Base-by-base conservation (phyloP, 345 rosid genomes). In the Populus tremula region DNA sequence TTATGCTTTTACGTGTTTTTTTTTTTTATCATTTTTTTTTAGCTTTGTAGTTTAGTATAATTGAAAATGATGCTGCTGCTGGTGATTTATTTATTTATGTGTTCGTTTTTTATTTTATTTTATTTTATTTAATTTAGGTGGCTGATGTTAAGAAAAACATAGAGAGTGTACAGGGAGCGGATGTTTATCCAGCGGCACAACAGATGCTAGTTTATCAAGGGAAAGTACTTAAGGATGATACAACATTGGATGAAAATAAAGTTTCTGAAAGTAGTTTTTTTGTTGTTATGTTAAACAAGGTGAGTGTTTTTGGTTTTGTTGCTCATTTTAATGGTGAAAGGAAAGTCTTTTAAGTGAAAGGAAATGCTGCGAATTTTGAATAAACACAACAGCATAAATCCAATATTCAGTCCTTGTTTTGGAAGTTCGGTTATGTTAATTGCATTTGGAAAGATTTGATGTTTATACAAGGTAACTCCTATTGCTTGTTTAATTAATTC, bases 171-270 rank as follows among this genome's bases (percentile, higher is more conserved):
- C 85, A 82, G 66, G 85, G 85, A 5, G 61, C 62, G 5, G 82
- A 75, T 41, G 54, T 74, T 39, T 82, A 78, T 65, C 82, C 85
- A 17, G 82, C 79, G 71, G 79, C 38, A 25, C 79, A 75, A 3
- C 85, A 74, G 77, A 75, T 78, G 85, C 79, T 82, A 10, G 75
- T 82, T 67, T 54, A 82, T 35, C 82, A 82, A 35, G 85, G 85
- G 73, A 82, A 82, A 65, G 85, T 82, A 31, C 82, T 78, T 8
- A 82, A 82, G 29, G 82, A 82, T 59, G 39, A 67, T 43, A 78
- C 85, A 2, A 78, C 85, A 49, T 49, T 78, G 69, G 81, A 70
- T 16, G 82, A 75, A 43, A 82, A 78, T 64, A 71, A 82, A 75
- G 85, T 82, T 65, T 70, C 76, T 63, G 85, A 82, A 69, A 76